Conservation (phyloP, 495 filamentous ascomycete species). For the Trichodelitschia bisporula region DNA sequence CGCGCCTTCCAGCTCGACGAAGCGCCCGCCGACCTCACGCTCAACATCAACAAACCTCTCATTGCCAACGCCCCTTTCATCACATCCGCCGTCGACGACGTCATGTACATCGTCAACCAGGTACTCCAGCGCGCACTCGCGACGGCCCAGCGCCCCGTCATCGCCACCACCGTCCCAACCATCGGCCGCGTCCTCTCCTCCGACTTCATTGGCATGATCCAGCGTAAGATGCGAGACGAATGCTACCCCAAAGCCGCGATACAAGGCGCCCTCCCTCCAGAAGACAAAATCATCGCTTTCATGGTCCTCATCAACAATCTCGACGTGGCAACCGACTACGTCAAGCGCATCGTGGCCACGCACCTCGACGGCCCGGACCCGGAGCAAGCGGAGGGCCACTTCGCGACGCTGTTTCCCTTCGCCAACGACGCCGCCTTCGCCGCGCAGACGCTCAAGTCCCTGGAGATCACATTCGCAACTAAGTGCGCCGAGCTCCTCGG, state of each 20-base stretch:
- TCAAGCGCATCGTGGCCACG: slow-evolving; percentile 55
- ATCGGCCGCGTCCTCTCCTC: slow-evolving; percentile 56
- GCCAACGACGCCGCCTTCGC: slow-evolving; percentile 46
- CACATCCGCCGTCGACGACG: slow-evolving; percentile 86
- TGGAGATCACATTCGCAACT: slow-evolving; percentile 42
- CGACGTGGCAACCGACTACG: slow-evolving; percentile 72
- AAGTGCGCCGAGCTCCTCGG: slow-evolving; percentile 61
- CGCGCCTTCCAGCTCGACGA: slow-evolving; percentile 98
- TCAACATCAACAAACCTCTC: slow-evolving; percentile 43
- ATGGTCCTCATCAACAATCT: slow-evolving; percentile 88
- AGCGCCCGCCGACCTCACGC: slow-evolving; percentile 49
- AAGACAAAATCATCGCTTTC: slow-evolving; percentile 63
- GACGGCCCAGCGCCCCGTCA: slow-evolving; percentile 54
- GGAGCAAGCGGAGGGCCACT: not conserved
- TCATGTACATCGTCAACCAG: slow-evolving; percentile 96
- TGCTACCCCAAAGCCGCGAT: slow-evolving; percentile 55
- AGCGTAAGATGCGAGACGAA: slow-evolving; percentile 92
- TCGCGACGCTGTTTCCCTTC: slow-evolving; percentile 42
- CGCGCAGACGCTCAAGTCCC: slow-evolving; percentile 33
- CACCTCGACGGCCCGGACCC: slow-evolving; percentile 23
- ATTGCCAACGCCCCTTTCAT: slow-evolving; percentile 63
- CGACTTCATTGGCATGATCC: slow-evolving; percentile 92
- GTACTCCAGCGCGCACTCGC: slow-evolving; percentile 65
- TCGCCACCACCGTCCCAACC: slow-evolving; percentile 52
- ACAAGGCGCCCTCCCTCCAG: slow-evolving; percentile 56